phyloP scores from a whole-genome alignment of 805 yeast genomes.

The Torulaspora maleeae region DNA sequence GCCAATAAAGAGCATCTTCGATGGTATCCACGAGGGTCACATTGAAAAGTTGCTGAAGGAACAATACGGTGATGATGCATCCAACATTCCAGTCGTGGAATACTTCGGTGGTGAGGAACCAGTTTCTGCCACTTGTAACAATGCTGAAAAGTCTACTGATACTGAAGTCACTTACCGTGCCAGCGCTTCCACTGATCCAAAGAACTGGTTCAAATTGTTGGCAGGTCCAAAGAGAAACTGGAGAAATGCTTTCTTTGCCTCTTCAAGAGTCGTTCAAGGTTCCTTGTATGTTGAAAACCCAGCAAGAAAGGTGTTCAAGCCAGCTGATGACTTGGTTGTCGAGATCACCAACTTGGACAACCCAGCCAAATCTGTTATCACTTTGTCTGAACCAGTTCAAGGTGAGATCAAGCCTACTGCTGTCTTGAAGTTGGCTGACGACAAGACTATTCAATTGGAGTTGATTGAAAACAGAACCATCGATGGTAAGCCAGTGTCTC shows the following conservation, averaged over 20 bases:
- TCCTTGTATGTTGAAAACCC: constrained; percentile 75
- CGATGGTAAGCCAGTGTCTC: constrained; percentile 65
- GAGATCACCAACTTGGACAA: constrained; percentile 53
- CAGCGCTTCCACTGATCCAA: constrained; percentile 36
- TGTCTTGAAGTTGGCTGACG: constrained; percentile 49
- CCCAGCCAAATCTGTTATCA: constrained; percentile 53
- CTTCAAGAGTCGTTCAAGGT: constrained; percentile 81
- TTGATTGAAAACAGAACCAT: constrained; percentile 87
- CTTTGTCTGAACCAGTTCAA: constrained; percentile 65
- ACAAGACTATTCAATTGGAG: constrained; percentile 56
- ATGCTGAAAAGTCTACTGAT: constrained; percentile 28
- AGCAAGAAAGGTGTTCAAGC: constrained; percentile 72
- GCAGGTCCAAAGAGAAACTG: constrained; percentile 79
- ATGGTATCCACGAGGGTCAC: constrained; percentile 86
- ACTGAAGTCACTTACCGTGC: constrained; percentile 40
- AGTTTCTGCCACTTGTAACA: constrained; percentile 25
- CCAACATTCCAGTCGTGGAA: constrained; percentile 81
- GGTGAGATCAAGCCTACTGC: constrained; percentile 67
- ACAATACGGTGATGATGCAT: constrained; percentile 62
- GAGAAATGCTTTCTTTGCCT: constrained; percentile 85
- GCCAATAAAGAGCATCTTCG: constrained; percentile 88
- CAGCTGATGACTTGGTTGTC: constrained; percentile 57
- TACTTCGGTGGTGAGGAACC: constrained; percentile 73
- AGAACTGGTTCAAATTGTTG: constrained; percentile 70
- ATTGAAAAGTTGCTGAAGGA: constrained; percentile 63